Conservation (phyloP, 2,329 filamentous ascomycete genomes). For the Rasamsonia emersonii region DNA sequence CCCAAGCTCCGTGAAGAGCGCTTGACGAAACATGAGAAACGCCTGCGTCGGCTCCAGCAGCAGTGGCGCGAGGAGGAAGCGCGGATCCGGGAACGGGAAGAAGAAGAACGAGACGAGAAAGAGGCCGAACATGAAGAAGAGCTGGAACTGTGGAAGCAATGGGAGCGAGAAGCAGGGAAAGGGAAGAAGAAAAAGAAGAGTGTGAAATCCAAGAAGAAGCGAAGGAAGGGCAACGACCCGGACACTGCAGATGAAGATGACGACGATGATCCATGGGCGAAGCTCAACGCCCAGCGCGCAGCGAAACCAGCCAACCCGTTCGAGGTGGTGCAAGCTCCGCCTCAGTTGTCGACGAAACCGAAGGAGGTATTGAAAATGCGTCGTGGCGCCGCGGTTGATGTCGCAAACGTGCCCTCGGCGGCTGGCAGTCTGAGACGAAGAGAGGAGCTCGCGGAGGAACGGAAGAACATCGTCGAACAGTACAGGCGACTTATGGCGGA, state of each 20-base stretch:
- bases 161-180: constrained; percentile 46
- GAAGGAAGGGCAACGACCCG: constrained; percentile 27
- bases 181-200: constrained; percentile 43
- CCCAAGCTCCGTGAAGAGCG: constrained; percentile 44
- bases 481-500: constrained; percentile 63
- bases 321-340: constrained; percentile 63
- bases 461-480: constrained; percentile 62
- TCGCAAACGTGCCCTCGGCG: constrained; percentile 59
- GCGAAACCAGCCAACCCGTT: constrained; percentile 29
- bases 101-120: constrained; percentile 63
- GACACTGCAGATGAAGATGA: constrained; percentile 41
- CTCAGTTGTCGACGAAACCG: constrained; percentile 56
- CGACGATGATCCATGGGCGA: constrained; percentile 69
- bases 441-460: constrained; percentile 62
- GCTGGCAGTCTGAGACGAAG: constrained; percentile 63
- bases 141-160: constrained; percentile 55
- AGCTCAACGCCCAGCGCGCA: constrained; percentile 50
- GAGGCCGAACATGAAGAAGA: constrained; percentile 56
- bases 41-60: constrained; percentile 54
- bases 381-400: constrained; percentile 55
- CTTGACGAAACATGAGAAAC: constrained; percentile 74
- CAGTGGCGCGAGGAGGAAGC: constrained; percentile 50
- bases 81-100: constrained; percentile 58
- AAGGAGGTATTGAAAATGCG: constrained; percentile 58
- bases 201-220: constrained; percentile 25